Evolutionary conservation across 371 early-diverging fungal species (phyloP).

Genomic region (Mortierella sp.): DNA sequence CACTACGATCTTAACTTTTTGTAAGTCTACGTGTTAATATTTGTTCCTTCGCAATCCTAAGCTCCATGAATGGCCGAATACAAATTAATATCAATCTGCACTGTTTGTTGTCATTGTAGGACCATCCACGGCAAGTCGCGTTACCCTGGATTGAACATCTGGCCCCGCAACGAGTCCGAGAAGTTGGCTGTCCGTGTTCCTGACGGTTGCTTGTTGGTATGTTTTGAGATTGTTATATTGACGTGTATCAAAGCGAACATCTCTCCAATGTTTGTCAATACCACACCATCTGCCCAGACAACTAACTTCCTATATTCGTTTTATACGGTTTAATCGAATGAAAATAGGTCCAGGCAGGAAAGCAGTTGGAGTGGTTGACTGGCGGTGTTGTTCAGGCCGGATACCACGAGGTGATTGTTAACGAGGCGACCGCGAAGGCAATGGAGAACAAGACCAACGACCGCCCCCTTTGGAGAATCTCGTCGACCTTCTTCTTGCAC

Average conservation of each 20-base stretch:
- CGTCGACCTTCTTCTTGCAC: slow-evolving; percentile 80
- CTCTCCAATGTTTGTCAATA: neutral
- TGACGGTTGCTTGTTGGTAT: slow-evolving; percentile 73
- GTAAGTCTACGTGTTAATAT: slow-evolving; percentile 32
- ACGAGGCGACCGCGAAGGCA: slow-evolving; percentile 64
- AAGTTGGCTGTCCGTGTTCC: slow-evolving; percentile 76
- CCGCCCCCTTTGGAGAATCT: slow-evolving; percentile 77
- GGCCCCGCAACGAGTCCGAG: slow-evolving; percentile 69
- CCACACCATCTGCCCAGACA: neutral
- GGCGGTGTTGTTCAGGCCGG: slow-evolving; percentile 77
- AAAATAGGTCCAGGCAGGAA: slow-evolving; percentile 76
- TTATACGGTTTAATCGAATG: neutral
- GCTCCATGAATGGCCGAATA: neutral
- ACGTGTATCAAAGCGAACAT: too few species aligned
- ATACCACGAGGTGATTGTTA: slow-evolving; percentile 82
- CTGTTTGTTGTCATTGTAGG: slow-evolving; percentile 18
- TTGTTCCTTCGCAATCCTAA: neutral
- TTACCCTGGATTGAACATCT: slow-evolving; percentile 81
- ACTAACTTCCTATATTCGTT: neutral
- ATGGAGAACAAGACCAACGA: slow-evolving; percentile 62
- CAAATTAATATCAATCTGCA: neutral
- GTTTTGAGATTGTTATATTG: neutral
- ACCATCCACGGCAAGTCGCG: slow-evolving; percentile 83
- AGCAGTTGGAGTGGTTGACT: slow-evolving; percentile 78
- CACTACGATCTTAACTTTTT: slow-evolving; percentile 79